Conservation (phyloP, 129 eudicot species). For the Tagetes erecta region DNA sequence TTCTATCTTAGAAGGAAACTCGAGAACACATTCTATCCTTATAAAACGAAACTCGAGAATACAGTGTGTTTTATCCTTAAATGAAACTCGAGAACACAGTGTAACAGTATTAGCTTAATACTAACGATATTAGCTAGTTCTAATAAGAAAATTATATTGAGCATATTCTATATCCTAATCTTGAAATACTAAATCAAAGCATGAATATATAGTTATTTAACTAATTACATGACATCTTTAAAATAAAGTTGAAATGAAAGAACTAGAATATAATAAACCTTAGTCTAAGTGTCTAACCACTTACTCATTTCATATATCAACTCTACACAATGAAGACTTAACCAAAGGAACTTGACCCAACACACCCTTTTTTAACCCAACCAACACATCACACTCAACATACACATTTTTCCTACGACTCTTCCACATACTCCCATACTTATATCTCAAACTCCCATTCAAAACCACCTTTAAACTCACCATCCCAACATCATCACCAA, state of each 20-base stretch:
- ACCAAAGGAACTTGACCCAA: slow-evolving; percentile 67
- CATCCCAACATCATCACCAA: slow-evolving; percentile 37
- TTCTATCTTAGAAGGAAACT: too few relatives aligned
- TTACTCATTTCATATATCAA: slow-evolving; percentile 42
- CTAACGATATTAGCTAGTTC: too few relatives aligned
- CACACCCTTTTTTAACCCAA: slow-evolving; percentile 47
- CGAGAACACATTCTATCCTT: too few relatives aligned
- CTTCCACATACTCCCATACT: slow-evolving; percentile 33
- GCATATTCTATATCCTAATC: too few relatives aligned
- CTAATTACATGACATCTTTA: neutral
- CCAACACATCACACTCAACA: slow-evolving; percentile 61
- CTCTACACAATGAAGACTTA: slow-evolving; percentile 46
- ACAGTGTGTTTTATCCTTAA: too few relatives aligned
- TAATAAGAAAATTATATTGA: too few relatives aligned
- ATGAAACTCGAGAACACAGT: too few relatives aligned
- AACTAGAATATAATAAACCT: neutral
- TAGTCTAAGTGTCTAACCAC: neutral
- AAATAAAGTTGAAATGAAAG: neutral
- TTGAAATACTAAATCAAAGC: too few relatives aligned
- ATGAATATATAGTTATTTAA: neutral
- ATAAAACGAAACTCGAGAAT: too few relatives aligned
- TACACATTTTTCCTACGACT: slow-evolving; percentile 37
- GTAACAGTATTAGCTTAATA: too few relatives aligned
- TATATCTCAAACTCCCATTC: slow-evolving; percentile 53
- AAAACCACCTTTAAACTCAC: slow-evolving; percentile 54